Base-by-base conservation (phyloP, 2,329 filamentous ascomycete genomes). In the Xylariaceae sp. region DNA sequence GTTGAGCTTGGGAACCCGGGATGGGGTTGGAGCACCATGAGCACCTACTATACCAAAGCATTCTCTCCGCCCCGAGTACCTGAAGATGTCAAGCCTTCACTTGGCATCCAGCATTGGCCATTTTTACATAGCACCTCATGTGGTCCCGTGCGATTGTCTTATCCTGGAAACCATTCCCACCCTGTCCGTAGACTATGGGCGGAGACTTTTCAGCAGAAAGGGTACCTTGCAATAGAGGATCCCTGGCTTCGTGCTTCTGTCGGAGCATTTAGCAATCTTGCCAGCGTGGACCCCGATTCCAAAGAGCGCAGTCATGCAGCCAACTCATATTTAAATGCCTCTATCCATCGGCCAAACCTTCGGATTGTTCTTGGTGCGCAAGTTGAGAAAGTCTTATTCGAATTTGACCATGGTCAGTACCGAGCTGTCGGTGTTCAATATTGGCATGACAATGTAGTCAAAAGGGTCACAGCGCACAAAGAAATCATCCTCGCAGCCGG, bases 401-500 rank as follows among this genome's bases (percentile, higher is more conserved):
- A 45, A 2, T 42, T 49, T 17, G 36, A 17, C n/a, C 10, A 45
- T 14, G 12, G 18, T 2, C 42, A 43, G 7, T 34, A 45, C 2
- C 52, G 42, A 16, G 59, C 59, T 1, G 44, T 45, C 3, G 55
- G 56, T 1, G 42, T 63, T 3, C 50, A 55, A 34, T 60, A 59
- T 34, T 13, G 13, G 10, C 19, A 57, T 10, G 48, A 52, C 2
- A 36, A 39, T 0, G 14, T 44, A 19, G 31, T 17, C 10, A 52
- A 47, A 28, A 39, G 19, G 10, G 55, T 41, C 16, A 43, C n/a
- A 71, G 51, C 72, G 70, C 42, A 67, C 10, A 71, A 69, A 41
- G 75, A 77, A 43, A 70, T 75, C 4, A 64, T 78, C 13, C 50
- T 77, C 5, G 68, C 71, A 0, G 73, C 74, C 3, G 75, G 75